Evolutionary conservation across 2,329 filamentous ascomycete genomes (phyloP).

Genomic region (Pseudocercospora cruenta): DNA sequence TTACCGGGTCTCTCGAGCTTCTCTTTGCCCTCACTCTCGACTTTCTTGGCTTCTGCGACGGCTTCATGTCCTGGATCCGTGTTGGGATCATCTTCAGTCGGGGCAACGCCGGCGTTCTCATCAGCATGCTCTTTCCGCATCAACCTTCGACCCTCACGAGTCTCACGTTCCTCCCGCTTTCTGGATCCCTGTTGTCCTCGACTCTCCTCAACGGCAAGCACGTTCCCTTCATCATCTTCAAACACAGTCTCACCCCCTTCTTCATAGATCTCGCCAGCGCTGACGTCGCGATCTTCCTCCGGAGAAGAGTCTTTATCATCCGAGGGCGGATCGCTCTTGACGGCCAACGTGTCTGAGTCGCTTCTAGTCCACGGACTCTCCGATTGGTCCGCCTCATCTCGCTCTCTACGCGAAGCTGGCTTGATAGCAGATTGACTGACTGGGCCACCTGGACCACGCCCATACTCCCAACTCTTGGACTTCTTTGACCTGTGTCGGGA

Average conservation of each 20-base stretch:
- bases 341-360: conserved; percentile 49
- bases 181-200: conserved; percentile 48
- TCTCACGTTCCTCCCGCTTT: conserved; percentile 66
- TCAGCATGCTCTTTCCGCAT: conserved; percentile 56
- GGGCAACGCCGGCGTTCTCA: conserved; percentile 46
- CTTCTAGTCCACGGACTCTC: conserved; percentile 37
- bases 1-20: conserved; percentile 53
- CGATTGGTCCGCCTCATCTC: conserved; percentile 21
- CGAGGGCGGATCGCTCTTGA: conserved; percentile 39
- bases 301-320: conserved; percentile 24
- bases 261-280: conserved; percentile 70
- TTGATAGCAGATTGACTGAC: conserved; percentile 88
- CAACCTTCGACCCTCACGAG: conserved; percentile 53
- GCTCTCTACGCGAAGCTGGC: conserved; percentile 56
- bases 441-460: conserved; percentile 77
- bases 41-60: conserved; percentile 70
- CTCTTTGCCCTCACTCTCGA: conserved; percentile 77
- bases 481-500: conserved; percentile 66
- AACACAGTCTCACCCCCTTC: conserved; percentile 79
- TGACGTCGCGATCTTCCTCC: conserved; percentile 24
- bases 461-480: conserved; percentile 69
- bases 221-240: conserved; percentile 86
- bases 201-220: conserved; percentile 67
- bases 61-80: conserved; percentile 48
- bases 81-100: conserved; percentile 51